These are phyloP conservation scores for Manihot esculenta DNA, from an alignment of 441 rosid species.

Conservation along the genomic window DNA sequence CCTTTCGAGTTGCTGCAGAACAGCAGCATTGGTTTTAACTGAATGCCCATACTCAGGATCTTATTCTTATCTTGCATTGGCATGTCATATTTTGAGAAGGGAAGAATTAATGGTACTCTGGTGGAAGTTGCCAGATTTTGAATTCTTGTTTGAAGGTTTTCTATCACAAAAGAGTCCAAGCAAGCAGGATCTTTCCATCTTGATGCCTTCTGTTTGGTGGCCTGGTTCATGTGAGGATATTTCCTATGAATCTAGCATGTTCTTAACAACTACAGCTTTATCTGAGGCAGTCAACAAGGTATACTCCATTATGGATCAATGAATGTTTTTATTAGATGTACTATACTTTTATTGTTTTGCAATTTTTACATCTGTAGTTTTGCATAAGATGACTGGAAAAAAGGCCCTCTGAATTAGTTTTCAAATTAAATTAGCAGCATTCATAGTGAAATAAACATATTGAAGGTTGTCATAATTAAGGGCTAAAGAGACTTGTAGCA, in stretches of 20 bases:
- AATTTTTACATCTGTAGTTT: neutral
- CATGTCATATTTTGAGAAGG: conserved; percentile 77
- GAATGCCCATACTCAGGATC: conserved; percentile 97
- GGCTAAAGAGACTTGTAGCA: too few species aligned
- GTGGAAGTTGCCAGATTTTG: conserved; percentile 83
- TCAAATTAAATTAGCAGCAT: neutral
- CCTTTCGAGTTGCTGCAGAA: conserved; percentile 82
- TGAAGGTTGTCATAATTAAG: neutral
- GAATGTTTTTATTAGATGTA: neutral
- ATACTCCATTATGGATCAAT: conserved; percentile 15
- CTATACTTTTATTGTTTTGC: neutral
- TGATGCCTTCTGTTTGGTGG: conserved; percentile 99
- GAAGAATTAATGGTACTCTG: conserved; percentile 79
- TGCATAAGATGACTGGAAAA: neutral
- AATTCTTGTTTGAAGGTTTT: conserved; percentile 81
- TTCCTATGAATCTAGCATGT: conserved; percentile 79
- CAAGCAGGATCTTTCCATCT: conserved; percentile 79
- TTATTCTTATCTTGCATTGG: conserved; percentile 82
- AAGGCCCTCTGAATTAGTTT: neutral
- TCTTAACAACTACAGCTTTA: conserved; percentile 69
- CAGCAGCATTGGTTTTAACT: conserved; percentile 55
- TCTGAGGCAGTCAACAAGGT: conserved; percentile 85
- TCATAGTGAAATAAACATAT: neutral
- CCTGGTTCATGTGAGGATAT: conserved; percentile 91
- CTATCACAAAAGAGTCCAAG: conserved; percentile 75